phyloP scores from a whole-genome alignment of 345 rosid genomes.

The Salix koriyanagi region DNA sequence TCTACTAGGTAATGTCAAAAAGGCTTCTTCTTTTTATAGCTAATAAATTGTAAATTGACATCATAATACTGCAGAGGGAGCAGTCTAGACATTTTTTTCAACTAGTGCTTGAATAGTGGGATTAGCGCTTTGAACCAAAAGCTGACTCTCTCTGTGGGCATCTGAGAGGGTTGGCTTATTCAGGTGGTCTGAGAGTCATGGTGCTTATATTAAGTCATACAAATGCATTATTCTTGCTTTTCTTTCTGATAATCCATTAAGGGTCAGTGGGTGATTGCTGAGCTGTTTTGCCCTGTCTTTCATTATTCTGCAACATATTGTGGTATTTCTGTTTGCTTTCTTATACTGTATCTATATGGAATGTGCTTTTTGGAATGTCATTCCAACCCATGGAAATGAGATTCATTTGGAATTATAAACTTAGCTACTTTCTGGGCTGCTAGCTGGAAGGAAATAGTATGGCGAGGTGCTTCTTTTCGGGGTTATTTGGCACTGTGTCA shows the following conservation, averaged over 20 bases:
- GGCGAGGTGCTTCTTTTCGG: background rate
- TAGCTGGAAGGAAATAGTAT: background rate
- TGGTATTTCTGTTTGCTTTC: background rate
- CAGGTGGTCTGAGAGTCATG: background rate
- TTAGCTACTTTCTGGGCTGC: background rate
- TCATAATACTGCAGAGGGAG: background rate
- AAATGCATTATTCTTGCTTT: background rate
- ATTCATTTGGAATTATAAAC: background rate
- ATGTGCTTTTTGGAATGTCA: background rate
- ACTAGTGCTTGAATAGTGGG: background rate
- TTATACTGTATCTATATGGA: background rate
- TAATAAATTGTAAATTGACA: background rate
- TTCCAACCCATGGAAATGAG: background rate
- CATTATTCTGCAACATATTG: background rate
- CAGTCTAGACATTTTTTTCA: background rate
- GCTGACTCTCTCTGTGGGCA: background rate
- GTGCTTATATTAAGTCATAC: background rate
- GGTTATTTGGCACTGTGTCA: background rate
- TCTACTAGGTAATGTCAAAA: conserved; percentile 35
- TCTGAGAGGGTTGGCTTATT: background rate
- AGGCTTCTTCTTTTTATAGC: background rate
- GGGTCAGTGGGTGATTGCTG: background rate
- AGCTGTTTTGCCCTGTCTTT: background rate
- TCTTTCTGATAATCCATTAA: background rate
- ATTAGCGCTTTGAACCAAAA: too few species aligned